A percentile compares a stretch with the other conserved stretches of the same genome.
These are phyloP conservation scores for Penicillium cinerascens DNA, from an alignment of 495 filamentous ascomycete genomes.

Conservation along the genomic window DNA sequence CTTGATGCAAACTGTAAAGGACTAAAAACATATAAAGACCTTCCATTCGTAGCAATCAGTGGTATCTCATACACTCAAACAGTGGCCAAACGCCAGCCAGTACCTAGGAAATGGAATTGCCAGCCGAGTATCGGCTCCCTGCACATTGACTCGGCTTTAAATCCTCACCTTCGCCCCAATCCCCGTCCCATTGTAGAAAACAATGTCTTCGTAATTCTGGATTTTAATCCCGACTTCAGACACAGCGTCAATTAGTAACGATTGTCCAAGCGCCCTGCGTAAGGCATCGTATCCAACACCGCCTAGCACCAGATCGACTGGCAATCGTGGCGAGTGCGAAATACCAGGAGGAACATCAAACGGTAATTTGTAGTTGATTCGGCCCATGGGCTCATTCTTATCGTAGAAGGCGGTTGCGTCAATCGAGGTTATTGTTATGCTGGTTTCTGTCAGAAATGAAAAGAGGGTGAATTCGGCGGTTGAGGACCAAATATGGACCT, in stretches of 20 bases:
- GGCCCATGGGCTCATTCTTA: conserved; percentile 69
- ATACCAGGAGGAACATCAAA: conserved; percentile 76
- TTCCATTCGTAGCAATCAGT: not conserved
- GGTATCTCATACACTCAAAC: not conserved
- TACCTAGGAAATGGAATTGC: not conserved
- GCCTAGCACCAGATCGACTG: conserved; percentile 72
- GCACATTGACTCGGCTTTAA: conserved; percentile 22
- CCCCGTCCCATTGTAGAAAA: conserved; percentile 68
- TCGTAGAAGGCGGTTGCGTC: conserved; percentile 86
- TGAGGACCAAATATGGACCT: conserved; percentile 79
- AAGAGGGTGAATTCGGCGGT: conserved; percentile 80
- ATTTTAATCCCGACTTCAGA: conserved; percentile 69
- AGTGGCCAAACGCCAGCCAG: not conserved
- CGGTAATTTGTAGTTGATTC: conserved; percentile 66
- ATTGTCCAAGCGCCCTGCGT: conserved; percentile 77
- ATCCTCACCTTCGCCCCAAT: conserved; percentile 72
- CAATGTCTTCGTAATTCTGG: conserved; percentile 63
- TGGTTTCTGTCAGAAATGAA: conserved; percentile 70
- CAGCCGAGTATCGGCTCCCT: not conserved
- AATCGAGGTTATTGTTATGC: conserved; percentile 68
- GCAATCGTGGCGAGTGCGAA: conserved; percentile 67
- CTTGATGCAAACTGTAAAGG: not conserved
- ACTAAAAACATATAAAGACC: not conserved
- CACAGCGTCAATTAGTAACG: conserved; percentile 71
- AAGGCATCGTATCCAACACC: conserved; percentile 81